Percentiles rank a stretch among this genome's conserved stretches.
Conservation (phyloP, 1,284 basidiomycete genomes). For the Microbotryum silenes-acaulis region DNA sequence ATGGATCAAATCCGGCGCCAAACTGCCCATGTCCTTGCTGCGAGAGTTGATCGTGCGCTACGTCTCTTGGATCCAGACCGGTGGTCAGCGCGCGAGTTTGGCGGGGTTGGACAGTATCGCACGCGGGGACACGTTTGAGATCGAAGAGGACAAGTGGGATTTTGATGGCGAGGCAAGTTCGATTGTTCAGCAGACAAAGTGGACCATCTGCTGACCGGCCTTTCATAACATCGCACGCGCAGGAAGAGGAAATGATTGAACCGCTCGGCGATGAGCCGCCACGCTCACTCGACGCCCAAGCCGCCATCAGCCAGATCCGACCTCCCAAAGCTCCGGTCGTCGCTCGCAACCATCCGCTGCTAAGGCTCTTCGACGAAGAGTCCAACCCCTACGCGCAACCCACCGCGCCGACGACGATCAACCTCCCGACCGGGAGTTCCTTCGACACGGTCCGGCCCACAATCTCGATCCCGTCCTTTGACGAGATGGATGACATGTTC, state of each 20-base stretch:
- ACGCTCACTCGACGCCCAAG: constrained; percentile 9
- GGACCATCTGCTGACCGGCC: background rate
- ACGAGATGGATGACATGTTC: constrained; percentile 19
- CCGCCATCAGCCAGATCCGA: constrained; percentile 6
- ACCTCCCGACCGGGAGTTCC: constrained; percentile 15
- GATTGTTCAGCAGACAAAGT: background rate
- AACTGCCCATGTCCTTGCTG: constrained; percentile 61
- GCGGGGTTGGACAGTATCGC: constrained; percentile 46
- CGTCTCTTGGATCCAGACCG: constrained; percentile 66
- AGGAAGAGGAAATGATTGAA: constrained; percentile 16
- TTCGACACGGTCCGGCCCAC: constrained; percentile 26
- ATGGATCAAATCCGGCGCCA: constrained; percentile 78
- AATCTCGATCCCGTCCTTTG: constrained; percentile 30
- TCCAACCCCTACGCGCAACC: constrained; percentile 22
- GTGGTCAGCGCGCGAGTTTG: constrained; percentile 71
- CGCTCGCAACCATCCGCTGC: constrained; percentile 30
- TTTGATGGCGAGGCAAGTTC: constrained; percentile 17
- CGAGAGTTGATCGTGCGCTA: constrained; percentile 75
- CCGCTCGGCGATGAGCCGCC: constrained; percentile 25
- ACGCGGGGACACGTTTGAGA: constrained; percentile 30
- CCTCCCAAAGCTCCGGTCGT: constrained; percentile 16
- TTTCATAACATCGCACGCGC: background rate
- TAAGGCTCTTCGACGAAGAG: constrained; percentile 34
- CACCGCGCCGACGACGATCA: constrained; percentile 1
- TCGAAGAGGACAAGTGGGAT: constrained; percentile 28